Evolutionary conservation across 495 filamentous ascomycete genomes (phyloP), one percentile per base, ranked within the genome.

Genomic region (Penicillium silybi): DNA sequence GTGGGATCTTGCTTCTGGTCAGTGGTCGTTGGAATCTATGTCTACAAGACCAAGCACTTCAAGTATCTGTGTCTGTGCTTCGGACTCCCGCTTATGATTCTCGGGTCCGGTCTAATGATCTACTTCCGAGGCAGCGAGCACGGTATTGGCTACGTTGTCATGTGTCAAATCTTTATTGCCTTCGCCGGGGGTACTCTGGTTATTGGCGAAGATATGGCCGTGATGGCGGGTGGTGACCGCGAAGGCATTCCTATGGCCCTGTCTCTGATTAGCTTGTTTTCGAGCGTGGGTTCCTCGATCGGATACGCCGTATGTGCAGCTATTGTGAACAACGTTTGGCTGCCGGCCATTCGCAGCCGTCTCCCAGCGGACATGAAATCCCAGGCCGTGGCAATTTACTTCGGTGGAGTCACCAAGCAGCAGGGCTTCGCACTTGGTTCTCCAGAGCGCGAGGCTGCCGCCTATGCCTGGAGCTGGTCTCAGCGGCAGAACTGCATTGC

Each of bases 131-230:
- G 85, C 71, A 66, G 73, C 1, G 69, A 77, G 32, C 69, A 72
- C 27, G 62, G 73, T 37, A 72, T 89, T 32, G 86, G 85, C 19
- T 88, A 85, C 63, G 70, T 92, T 22, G 71, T 89, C 60, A 88
- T 89, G 83, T 86, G 80, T 60, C 85, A 90, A 64, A 86, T 91
- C 61, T 85, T 90, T 68, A 88, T 90, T 57, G 83, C 87, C 25
- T 80, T 92, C 47, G 73, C 76, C 15, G 86, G 85, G n/a, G 82
- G 83, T 27, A 83, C 78, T 1, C 59, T 85, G 7, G 69, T 90
- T 46, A 86, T 90, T 59, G 76, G 73, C 42, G 77, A 86, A 56
- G 81, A 91, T 52, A 86, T 90, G 64, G 86, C 85, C 6, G 81
- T 83, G 65, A 87, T 90, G 85, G 84, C 87, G 0, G 81, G 79